A percentile compares a stretch with the other conserved stretches of the same genome.
Conservation (phyloP, 305 asterid species). For the Withania somnifera region DNA sequence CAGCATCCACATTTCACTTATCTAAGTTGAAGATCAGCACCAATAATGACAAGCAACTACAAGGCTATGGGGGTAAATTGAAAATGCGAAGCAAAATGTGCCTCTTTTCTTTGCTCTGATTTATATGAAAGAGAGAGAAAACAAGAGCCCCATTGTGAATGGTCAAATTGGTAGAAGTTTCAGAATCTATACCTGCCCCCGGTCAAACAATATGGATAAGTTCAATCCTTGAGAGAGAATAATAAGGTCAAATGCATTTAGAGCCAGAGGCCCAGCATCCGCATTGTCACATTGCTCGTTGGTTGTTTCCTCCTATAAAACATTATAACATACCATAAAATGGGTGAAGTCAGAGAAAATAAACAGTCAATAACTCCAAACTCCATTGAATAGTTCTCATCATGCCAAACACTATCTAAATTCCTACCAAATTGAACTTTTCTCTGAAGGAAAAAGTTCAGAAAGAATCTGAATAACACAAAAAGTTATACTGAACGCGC, state of each 20-base stretch:
- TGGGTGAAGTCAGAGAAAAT: not conserved
- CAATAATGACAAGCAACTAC: not conserved
- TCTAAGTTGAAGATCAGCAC: not conserved
- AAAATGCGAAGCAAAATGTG: not conserved
- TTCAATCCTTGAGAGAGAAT: slow-evolving; percentile 92
- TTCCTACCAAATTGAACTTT: not conserved
- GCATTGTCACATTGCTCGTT: slow-evolving; percentile 48
- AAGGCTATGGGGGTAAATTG: not conserved
- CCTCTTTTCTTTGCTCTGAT: not conserved
- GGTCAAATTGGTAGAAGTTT: not conserved
- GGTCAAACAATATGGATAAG: slow-evolving; percentile 73
- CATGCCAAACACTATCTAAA: not conserved
- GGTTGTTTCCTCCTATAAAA: slow-evolving; percentile 49
- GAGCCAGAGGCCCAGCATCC: slow-evolving; percentile 69
- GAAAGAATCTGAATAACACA: not conserved
- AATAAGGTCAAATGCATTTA: slow-evolving; percentile 92
- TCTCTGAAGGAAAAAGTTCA: not conserved
- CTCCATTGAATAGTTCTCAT: not conserved
- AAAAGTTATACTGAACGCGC: not conserved
- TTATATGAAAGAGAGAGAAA: not conserved
- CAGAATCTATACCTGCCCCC: slow-evolving; percentile 48
- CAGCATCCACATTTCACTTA: not conserved
- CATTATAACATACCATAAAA: slow-evolving; percentile 5
- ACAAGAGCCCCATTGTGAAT: not conserved
- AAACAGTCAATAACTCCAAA: not conserved